Percentiles rank a stretch among this genome's conserved stretches.
These are phyloP conservation scores for Buxus sempervirens DNA, from an alignment of 164 flowering plant genomes.

Conservation along the genomic window DNA sequence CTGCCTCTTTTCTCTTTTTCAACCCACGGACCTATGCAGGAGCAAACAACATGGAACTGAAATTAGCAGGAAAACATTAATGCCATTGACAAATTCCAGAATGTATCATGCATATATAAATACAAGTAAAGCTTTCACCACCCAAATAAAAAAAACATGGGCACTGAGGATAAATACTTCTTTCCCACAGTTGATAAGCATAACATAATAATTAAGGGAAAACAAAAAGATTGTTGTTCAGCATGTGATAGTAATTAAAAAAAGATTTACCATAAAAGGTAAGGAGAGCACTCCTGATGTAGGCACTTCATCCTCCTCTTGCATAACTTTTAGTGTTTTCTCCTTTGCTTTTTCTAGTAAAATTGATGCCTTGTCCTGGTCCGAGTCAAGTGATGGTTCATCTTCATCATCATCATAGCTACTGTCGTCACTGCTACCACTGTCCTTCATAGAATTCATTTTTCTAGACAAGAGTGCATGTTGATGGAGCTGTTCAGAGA, in stretches of 20 bases:
- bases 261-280: conserved; percentile 79
- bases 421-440: conserved; percentile 64
- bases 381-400: conserved; percentile 36
- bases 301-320: conserved; percentile 63
- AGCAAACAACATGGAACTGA: conserved; percentile 5
- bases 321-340: conserved; percentile 52
- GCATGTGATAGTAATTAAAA: not conserved
- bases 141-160: too few relatives aligned
- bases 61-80: too few relatives aligned
- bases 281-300: conserved; percentile 69
- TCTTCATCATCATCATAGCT: conserved; percentile 57
- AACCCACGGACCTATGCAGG: conserved; percentile 59
- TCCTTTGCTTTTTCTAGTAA: conserved; percentile 63
- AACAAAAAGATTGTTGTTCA: not conserved
- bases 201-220: not conserved
- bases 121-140: not conserved
- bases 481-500: conserved; percentile 71
- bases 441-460: conserved; percentile 70
- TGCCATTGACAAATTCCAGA: not conserved
- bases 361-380: conserved; percentile 40
- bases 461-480: conserved; percentile 77
- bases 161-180: too few relatives aligned
- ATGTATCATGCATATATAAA: not conserved
- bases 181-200: not conserved
- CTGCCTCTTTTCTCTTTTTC: conserved; percentile 64